Base-by-base conservation (phyloP, 257 asterid species). In the Solanum neorickii region DNA sequence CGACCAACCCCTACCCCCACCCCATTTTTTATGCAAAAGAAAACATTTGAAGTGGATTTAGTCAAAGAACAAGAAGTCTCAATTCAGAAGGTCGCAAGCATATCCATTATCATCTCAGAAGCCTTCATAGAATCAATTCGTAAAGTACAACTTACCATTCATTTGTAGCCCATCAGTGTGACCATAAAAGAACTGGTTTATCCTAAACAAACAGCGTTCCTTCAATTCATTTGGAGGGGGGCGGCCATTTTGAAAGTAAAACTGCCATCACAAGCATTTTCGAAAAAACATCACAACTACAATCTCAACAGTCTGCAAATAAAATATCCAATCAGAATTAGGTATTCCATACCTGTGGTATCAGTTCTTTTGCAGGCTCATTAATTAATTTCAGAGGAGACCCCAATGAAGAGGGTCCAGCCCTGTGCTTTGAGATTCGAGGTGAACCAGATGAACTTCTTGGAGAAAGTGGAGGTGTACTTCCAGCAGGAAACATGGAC, bases 401-500 rank as follows among this genome's bases (percentile, higher is more conserved):
- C 76, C 97, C 93, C 84, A 97, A 91, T 87, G 93, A 91, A 87
- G 99, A 95, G 33, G 95, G 98, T 70, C 96, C 98, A 59, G 95
- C 92, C 93, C 98, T 93, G 39, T 93, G 99, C 92, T 95, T 97
- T 91, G 89, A 87, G 84, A 92, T 90, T 90, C 99, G 94, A 90
- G 99, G 99, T 56, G 99, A 97, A 82, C 99, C 99, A 47, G 98
- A 89, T 46, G 99, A 97, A 88, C 98, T 96, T 91, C 99, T 96
- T 23, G 99, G 99, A 73, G 99, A 97, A 91, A 96, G 99, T 85
- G 99, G 99, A 15, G 99, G 99, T 14, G 99, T 94, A 91, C 99
- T 97, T 66, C 99, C 98, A 83, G 98, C 98, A 85, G 99, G 96
- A 90, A 97, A 97, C 98, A 96, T 96, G 69, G 99, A 97, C 87